Percentiles rank a stretch among this genome's conserved stretches.
Conservation (phyloP, 192 early-diverging fungal species). For the Allomyces macrogynus region DNA sequence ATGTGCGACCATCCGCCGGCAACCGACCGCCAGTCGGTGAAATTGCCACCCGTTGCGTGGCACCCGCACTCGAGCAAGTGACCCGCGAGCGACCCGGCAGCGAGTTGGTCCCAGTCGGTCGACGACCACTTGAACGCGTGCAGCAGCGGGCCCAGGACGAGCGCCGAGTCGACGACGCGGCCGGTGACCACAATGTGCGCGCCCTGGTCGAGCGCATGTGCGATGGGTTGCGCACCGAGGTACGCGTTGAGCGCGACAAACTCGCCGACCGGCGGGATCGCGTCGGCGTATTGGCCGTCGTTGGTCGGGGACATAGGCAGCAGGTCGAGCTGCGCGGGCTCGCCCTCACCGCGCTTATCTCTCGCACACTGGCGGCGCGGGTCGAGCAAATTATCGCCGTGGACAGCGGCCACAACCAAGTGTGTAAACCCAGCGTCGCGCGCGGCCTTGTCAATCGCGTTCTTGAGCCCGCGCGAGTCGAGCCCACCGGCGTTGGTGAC, state of each 20-base stretch:
- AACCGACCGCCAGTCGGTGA: constrained; percentile 41
- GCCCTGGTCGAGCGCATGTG: constrained; percentile 26
- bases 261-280: constrained; percentile 21
- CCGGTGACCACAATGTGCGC: constrained; percentile 47
- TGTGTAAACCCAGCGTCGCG: constrained; percentile 18
- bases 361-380: constrained; percentile 1
- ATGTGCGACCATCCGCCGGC: constrained; percentile 38
- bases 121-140: constrained; percentile 37
- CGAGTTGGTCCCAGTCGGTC: constrained; percentile 31
- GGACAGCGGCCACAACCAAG: constrained; percentile 32
- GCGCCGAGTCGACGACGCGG: constrained; percentile 42
- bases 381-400: constrained; percentile 35
- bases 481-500: constrained; percentile 47
- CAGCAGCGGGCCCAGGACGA: constrained; percentile 38
- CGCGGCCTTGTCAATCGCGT: constrained; percentile 31
- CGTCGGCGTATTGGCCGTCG: constrained; percentile 13
- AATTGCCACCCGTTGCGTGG: constrained; percentile 46
- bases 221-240: constrained; percentile 29
- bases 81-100: constrained; percentile 37
- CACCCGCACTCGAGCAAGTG: constrained; percentile 52
- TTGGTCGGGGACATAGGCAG: neutral
- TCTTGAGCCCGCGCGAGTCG: constrained; percentile 36
- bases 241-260: constrained; percentile 45
- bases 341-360: constrained; percentile 11
- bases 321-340: constrained; percentile 11